Base-by-base conservation (phyloP, 1,139 yeast genomes). In the Groenewaldozyma auringiensis region DNA sequence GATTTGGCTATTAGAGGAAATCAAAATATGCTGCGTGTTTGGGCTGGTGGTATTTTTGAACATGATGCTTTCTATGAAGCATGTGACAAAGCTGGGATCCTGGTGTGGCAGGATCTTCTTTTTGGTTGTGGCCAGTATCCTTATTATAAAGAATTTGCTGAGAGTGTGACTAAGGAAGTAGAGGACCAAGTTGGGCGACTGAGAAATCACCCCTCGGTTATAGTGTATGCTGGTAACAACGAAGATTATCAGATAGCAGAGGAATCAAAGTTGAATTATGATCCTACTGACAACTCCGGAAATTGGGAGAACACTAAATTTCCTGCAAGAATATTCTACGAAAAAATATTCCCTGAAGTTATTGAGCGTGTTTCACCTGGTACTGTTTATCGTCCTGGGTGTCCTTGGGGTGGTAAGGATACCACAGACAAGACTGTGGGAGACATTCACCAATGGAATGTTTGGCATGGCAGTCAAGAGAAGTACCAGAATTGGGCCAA, bases 61-160 rank as follows among this genome's bases (percentile, higher is more conserved):
- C 54, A 53, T 25, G 73, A 71, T 39, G 48, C 50, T n/a, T 68
- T 72, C 50, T 72, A 72, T 49, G 56, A 61, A 17, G 65, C 63
- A 47, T 72, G 76, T 55, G 76, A 72, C 49, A 49, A 63, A 21
- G 50, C 62, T 2, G 76, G 76, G 1, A 52, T 72, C 13, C 41
- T 72, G 46, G 67, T 72, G 3, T 72, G 76, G 75, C 76, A 72
- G 42, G 76, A 72, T 54, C 71, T 72, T 51, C 70, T 71, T 74
- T 72, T 72, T 62, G 75, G 74, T 2, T 72, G 76, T 57, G 76
- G 74, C 1, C 66, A 66, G 37, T 72, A 72, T 47, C 76, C 76
- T 2, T 54, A 61, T 43, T 38, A 49, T 29, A 46, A 43, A 2
- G 50, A 50, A 14, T 68, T 64, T 46, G 52, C 65, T 16, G 56